Evolutionary conservation across 2,329 filamentous ascomycete species (phyloP).

Genomic region (Knoxdaviesia proteae): DNA sequence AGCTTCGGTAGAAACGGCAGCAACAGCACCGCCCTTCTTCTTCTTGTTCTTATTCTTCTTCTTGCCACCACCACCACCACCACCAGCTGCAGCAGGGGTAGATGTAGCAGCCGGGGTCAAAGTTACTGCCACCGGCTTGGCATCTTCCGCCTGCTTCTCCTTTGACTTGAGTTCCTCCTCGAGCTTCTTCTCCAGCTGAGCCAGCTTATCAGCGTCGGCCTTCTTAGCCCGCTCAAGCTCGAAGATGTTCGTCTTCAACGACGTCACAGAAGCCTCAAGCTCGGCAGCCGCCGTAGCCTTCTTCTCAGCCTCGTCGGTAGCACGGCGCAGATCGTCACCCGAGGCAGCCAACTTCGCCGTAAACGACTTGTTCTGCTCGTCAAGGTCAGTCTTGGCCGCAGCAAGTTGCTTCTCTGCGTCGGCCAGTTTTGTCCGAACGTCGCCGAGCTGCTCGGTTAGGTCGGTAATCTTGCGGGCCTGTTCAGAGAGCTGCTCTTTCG

Average conservation of each 20-base stretch:
- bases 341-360: too few species aligned
- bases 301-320: too few species aligned
- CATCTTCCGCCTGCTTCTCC: constrained; percentile 7
- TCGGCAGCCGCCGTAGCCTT: too few species aligned
- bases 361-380: too few species aligned
- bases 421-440: too few species aligned
- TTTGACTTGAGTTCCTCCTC: not conserved
- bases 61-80: constrained; percentile 11
- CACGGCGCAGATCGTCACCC: too few species aligned
- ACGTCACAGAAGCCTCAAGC: too few species aligned
- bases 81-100: constrained; percentile 4
- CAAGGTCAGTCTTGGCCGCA: too few species aligned
- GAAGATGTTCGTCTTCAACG: constrained; percentile 15
- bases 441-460: constrained; percentile 13
- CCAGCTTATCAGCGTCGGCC: constrained; percentile 19
- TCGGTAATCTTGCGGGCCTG: constrained; percentile 12
- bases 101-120: constrained; percentile 9
- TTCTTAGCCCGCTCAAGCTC: constrained; percentile 16
- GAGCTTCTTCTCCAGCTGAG: constrained; percentile 18
- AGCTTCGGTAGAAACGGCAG: constrained; percentile 14
- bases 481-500: too few species aligned
- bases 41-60: constrained; percentile 77
- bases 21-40: constrained; percentile 50
- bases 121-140: constrained; percentile 9
- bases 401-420: too few species aligned